Percentiles rank a stretch among this genome's conserved stretches.
Conservation (phyloP, 495 filamentous ascomycete genomes). For the Penicillium longicatenatum region DNA sequence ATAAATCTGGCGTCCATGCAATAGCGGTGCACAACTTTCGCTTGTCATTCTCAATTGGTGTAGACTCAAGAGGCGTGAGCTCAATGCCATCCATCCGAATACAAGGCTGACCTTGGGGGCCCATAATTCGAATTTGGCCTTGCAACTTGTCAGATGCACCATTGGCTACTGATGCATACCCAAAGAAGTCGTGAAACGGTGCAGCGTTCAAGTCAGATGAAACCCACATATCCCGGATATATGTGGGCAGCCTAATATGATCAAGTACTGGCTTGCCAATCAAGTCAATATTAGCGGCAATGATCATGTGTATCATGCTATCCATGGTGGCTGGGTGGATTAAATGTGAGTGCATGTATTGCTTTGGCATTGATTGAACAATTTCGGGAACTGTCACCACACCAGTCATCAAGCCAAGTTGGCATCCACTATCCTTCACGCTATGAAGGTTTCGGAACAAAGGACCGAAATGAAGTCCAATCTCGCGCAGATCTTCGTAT, state of each 20-base stretch:
- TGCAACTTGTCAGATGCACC: constrained; percentile 24
- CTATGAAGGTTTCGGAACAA: constrained; percentile 27
- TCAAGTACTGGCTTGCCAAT: constrained; percentile 23
- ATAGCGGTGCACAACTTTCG: constrained; percentile 26
- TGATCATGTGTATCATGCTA: constrained; percentile 38
- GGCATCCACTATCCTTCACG: constrained; percentile 15
- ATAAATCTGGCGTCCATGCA: constrained; percentile 24
- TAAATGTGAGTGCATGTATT: constrained; percentile 30
- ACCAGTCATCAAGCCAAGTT: constrained; percentile 20
- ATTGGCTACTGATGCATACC: constrained; percentile 20
- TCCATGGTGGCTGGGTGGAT: constrained; percentile 45
- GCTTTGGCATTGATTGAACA: constrained; percentile 30
- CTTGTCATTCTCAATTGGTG: constrained; percentile 6
- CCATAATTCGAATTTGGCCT: constrained; percentile 25
- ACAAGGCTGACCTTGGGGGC: constrained; percentile 7
- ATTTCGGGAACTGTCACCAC: constrained; percentile 30
- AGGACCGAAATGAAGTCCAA: constrained; percentile 28
- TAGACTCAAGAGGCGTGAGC: constrained; percentile 30
- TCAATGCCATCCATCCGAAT: constrained; percentile 31
- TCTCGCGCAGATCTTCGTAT: constrained; percentile 24
- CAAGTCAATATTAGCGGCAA: constrained; percentile 26
- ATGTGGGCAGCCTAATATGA: constrained; percentile 26
- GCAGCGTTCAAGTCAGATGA: constrained; percentile 25
- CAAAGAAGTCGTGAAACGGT: constrained; percentile 16
- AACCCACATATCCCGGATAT: constrained; percentile 32